Base-by-base conservation (phyloP, 768 basidiomycete species). In the Lyophyllum decastes region DNA sequence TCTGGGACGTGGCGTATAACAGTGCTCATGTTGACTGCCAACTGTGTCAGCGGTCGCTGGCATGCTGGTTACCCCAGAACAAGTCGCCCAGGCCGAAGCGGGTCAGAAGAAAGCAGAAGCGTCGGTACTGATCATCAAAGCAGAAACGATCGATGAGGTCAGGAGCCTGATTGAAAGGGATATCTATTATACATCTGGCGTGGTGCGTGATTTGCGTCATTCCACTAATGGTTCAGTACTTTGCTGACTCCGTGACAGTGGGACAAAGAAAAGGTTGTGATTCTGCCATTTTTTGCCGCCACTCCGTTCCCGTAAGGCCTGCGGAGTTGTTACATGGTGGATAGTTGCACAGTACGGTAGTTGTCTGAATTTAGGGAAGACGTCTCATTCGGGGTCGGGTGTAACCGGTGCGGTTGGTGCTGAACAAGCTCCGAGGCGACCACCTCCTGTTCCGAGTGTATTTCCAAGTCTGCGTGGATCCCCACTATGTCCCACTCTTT, bases 251-350 rank as follows among this genome's bases (percentile, higher is more conserved):
- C 21, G 54, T 17, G 27, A 61, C 41, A 88, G 86, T 87, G 87
- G 86, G 84, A 88, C 62, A 78, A 74, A 58, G 80, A 84, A 62
- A 82, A 79, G 63, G 55, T 86, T 30, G 70, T 78, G 2, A 81
- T 87, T 53, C 57, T 76, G 34, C 85, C 85, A 8, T 76, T 80
- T 46, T 33, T 76, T n/a, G 66, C 77, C 55, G 76, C 75, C 47
- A 73, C 72, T 19, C 60, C 60, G 10, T 66, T 69, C 41, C 66
- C 68, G 38, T 69, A 48, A 61, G 48, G 33, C 44, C 22, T 50
- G 55, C 60, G 49, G 55, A 59, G 56, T 62, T 51, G 30, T 4
- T 30, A 30, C 10, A 10, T 30, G 25, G 49, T 27, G 52, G 21
- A 50, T 10, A 27, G 25, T 46, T 44, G 51, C 12, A 4, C 5